phyloP scores from a whole-genome alignment of 225 moss, liverwort and hornwort species.

The Climacium dendroides region DNA sequence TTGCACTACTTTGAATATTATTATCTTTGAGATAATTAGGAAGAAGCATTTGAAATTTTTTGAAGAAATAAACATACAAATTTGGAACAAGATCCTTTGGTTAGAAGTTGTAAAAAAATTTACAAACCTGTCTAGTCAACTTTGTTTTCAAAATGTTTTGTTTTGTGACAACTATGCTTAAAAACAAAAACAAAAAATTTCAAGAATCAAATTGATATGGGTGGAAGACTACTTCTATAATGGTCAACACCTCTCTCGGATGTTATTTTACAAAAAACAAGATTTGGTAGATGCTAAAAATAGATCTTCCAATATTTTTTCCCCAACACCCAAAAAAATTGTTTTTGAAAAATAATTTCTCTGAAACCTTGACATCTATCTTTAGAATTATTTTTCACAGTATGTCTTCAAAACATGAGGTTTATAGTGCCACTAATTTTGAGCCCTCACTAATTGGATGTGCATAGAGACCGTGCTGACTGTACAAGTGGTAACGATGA shows the following conservation, averaged over 20 bases:
- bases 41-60: too few relatives aligned
- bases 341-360: not conserved
- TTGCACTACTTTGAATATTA: not conserved
- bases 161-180: not conserved
- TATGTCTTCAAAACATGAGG: not conserved
- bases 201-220: not conserved
- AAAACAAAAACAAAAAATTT: not conserved
- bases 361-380: not conserved
- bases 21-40: not conserved
- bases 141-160: not conserved
- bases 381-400: not conserved
- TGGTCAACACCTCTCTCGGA: accelerated
- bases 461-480: not conserved
- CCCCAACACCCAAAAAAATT: not conserved
- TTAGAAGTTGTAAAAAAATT: not conserved
- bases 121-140: accelerated
- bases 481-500: not conserved
- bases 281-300: too few relatives aligned
- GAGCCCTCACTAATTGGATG: not conserved
- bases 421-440: not conserved
- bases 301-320: accelerated
- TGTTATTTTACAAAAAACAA: accelerated
- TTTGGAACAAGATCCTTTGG: not conserved
- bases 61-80: not conserved
- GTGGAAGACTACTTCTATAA: not conserved